phyloP scores from a whole-genome alignment of 495 filamentous ascomycete genomes.

The Oleoguttula mirabilis region DNA sequence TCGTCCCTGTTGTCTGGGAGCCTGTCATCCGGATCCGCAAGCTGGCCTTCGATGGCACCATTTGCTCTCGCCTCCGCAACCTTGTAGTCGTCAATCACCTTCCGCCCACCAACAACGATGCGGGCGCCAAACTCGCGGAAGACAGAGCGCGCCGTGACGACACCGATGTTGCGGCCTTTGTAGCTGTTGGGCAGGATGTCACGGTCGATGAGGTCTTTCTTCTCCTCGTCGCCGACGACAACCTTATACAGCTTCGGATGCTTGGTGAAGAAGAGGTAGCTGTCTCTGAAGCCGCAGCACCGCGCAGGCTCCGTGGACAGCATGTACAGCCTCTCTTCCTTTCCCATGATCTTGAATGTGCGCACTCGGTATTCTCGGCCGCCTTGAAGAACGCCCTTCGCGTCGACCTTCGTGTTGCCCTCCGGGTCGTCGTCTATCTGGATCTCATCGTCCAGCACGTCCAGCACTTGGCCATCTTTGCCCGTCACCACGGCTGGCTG shows the following conservation, averaged over 20 bases:
- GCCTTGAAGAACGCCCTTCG: constrained; percentile 64
- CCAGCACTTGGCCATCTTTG: constrained; percentile 86
- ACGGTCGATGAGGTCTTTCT: constrained; percentile 84
- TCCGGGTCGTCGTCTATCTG: constrained; percentile 74
- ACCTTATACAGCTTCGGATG: constrained; percentile 92
- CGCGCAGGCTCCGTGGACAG: constrained; percentile 91
- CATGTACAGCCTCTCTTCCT: constrained; percentile 89
- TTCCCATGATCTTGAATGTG: constrained; percentile 75
- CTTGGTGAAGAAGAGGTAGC: constrained; percentile 96
- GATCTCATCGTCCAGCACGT: constrained; percentile 85
- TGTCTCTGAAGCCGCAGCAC: constrained; percentile 93
- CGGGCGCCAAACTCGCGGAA: constrained; percentile 92
- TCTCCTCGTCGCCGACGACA: constrained; percentile 84
- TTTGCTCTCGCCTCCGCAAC: constrained; percentile 62
- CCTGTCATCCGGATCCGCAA: constrained; percentile 76
- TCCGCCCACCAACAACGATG: constrained; percentile 82
- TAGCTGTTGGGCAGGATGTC: constrained; percentile 94
- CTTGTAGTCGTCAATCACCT: constrained; percentile 82
- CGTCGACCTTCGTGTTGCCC: constrained; percentile 87
- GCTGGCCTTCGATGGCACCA: constrained; percentile 76
- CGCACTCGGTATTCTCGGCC: constrained; percentile 87
- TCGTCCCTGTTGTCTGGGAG: constrained; percentile 56
- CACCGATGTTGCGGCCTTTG: constrained; percentile 94
- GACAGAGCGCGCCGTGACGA: constrained; percentile 90
- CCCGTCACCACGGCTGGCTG: constrained; percentile 74